Percentiles rank a stretch among this genome's conserved stretches.
These are phyloP conservation scores for Pestalotiopsis sp. DNA, from an alignment of 2,329 filamentous ascomycete species.

Conservation along the genomic window DNA sequence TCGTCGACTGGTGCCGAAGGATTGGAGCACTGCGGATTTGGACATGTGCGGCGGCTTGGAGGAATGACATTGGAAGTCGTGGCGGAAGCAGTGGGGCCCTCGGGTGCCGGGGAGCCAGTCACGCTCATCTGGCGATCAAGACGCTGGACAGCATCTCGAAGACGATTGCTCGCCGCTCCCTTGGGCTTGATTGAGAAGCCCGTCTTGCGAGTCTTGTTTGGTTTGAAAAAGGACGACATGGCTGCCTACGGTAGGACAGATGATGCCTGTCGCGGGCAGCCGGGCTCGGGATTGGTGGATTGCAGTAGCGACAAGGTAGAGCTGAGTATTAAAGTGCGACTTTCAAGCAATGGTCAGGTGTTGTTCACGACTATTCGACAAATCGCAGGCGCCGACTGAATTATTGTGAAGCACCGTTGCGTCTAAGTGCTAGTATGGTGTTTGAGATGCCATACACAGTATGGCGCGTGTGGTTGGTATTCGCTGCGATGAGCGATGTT, in stretches of 20 bases:
- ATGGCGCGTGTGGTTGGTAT: background rate
- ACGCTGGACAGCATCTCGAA: constrained; percentile 41
- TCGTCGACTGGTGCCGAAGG: constrained; percentile 57
- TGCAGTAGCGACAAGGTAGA: background rate
- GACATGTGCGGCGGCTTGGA: constrained; percentile 46
- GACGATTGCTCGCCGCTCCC: constrained; percentile 48
- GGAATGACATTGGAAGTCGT: constrained; percentile 23
- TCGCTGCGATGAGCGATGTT: background rate
- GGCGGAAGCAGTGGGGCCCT: constrained; percentile 16
- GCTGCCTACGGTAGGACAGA: background rate
- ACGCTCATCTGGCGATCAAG: constrained; percentile 25
- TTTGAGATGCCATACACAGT: constrained; percentile 8
- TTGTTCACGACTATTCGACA: background rate
- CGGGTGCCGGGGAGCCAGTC: constrained; percentile 20
- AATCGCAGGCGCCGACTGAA: background rate
- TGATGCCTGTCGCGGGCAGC: background rate
- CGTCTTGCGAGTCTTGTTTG: constrained; percentile 34
- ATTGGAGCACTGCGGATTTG: constrained; percentile 60
- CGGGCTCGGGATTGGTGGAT: background rate
- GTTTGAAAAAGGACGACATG: constrained; percentile 50
- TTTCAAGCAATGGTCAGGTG: background rate
- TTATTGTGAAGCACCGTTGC: constrained; percentile 11
- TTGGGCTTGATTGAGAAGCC: constrained; percentile 41
- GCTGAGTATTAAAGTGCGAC: background rate
- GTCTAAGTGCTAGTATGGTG: constrained; percentile 1